phyloP scores from a whole-genome alignment of 345 rosid species.

The Trapa incisa region DNA sequence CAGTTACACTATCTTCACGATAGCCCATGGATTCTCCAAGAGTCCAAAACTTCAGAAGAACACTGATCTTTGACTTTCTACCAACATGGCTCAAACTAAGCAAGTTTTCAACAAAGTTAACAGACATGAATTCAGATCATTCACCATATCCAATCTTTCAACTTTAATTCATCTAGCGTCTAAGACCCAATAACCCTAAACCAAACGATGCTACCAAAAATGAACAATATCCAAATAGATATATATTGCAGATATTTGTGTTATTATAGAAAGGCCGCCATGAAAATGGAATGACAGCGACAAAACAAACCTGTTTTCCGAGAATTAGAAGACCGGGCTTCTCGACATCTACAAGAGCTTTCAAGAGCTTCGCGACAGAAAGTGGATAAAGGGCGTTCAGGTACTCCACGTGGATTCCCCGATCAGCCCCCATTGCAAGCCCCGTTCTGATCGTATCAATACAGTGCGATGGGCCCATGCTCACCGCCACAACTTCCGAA shows the following conservation, averaged over 20 bases:
- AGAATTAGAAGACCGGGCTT: conserved; percentile 67
- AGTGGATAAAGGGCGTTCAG: conserved; percentile 39
- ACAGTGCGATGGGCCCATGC: conserved; percentile 58
- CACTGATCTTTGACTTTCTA: neutral
- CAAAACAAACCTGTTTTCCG: conserved; percentile 58
- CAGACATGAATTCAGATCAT: neutral
- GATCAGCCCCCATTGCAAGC: conserved; percentile 94
- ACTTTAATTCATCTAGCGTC: neutral
- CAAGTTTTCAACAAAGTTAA: neutral
- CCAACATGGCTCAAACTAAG: neutral
- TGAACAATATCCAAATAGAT: too few relatives aligned
- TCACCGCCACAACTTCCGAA: conserved; percentile 69
- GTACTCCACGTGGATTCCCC: conserved; percentile 68
- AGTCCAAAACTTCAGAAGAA: neutral
- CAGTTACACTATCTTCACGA: neutral
- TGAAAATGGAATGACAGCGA: neutral
- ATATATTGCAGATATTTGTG: too few relatives aligned
- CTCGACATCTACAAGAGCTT: conserved; percentile 59
- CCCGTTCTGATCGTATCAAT: conserved; percentile 84
- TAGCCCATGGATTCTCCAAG: neutral
- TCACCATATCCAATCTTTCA: neutral
- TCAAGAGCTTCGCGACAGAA: conserved; percentile 66
- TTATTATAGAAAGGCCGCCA: too few relatives aligned
- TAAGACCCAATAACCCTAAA: neutral
- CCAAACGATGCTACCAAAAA: neutral